A percentile compares a stretch with the other conserved stretches of the same genome.
phyloP scores from a whole-genome alignment of 2,329 filamentous ascomycete species.

The Ramularia endophylla region DNA sequence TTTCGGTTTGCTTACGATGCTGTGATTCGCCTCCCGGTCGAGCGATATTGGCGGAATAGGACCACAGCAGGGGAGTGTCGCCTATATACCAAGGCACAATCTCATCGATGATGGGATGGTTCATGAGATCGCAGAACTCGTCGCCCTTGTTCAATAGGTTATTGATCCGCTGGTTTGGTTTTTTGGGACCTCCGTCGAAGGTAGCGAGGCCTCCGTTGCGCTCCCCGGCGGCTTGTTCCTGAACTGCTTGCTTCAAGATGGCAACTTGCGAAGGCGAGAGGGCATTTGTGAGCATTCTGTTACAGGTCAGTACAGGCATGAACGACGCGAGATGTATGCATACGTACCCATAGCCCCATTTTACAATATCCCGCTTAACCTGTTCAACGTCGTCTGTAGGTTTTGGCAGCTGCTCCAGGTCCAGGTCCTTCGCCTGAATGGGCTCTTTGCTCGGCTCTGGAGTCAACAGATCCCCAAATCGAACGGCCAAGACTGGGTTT shows the following conservation, averaged over 20 bases:
- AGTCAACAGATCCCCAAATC: no score
- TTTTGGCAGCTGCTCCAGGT: background rate
- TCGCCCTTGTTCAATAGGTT: slow-evolving; percentile 1
- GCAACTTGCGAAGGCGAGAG: background rate
- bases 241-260: background rate
- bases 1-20: no score
- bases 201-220: background rate
- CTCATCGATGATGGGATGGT: background rate
- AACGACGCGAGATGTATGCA: background rate
- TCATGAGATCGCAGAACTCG: background rate
- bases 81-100: background rate
- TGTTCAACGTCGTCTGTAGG: background rate
- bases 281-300: background rate
- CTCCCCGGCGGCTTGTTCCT: slow-evolving; percentile 1
- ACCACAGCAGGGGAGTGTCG: background rate
- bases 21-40: background rate
- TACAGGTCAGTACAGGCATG: background rate
- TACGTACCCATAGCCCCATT: slow-evolving; percentile 1
- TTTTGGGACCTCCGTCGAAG: slow-evolving; percentile 1
- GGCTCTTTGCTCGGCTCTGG: background rate
- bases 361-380: background rate
- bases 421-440: background rate
- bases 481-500: no score
- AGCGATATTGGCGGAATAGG: background rate
- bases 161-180: background rate